Evolutionary conservation across 2,329 filamentous ascomycete genomes (phyloP), one percentile per base, ranked within the genome.

Genomic region (Dothistroma septosporum): DNA sequence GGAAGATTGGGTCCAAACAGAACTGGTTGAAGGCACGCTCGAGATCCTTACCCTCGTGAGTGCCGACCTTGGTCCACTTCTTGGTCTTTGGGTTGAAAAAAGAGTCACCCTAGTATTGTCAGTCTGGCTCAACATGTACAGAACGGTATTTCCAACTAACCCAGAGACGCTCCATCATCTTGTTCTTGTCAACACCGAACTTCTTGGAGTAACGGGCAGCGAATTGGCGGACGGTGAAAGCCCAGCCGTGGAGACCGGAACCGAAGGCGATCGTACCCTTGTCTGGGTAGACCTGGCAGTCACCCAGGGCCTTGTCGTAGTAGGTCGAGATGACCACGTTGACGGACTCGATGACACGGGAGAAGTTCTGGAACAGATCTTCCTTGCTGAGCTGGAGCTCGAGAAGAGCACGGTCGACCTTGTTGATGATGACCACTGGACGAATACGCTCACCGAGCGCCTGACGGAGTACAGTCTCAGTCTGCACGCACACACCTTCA

Each of bases 91-190:
- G 91, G 87, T 99, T 97, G 90, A 99, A 99, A 87, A 86, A 99
- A 87, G 92, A 97, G 88, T 99, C 94, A 72, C 94, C 94, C 82
- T 84, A 57, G 31, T 24, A 47, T 22, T 22, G 35, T 53, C 28
- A 32, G 21, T 24, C 16, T 22, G 24, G 11, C 41, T 28, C 32
- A 35, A 7, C n/a, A 49, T 4, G 47, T 24, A 1, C 1, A 33
- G 10, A 1, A 4, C 24, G 11, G 9, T 2, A 31, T 33, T 16
- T 32, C 16, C 41, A 64, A 75, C 86, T 79, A 81, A 91, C 88
- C 94, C 94, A 99, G 72, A 99, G 91, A 88, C 94, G 92, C 85
- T 97, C 91, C 90, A 97, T 96, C 94, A 99, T 97, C 91, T 97
- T 97, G 84, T 88, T 89, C 81, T 92, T 92, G 88, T 99, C 93